Evolutionary conservation across 2,329 filamentous ascomycete genomes (phyloP), one percentile per base, ranked within the genome.

Genomic region (Uncinocarpus reesii): DNA sequence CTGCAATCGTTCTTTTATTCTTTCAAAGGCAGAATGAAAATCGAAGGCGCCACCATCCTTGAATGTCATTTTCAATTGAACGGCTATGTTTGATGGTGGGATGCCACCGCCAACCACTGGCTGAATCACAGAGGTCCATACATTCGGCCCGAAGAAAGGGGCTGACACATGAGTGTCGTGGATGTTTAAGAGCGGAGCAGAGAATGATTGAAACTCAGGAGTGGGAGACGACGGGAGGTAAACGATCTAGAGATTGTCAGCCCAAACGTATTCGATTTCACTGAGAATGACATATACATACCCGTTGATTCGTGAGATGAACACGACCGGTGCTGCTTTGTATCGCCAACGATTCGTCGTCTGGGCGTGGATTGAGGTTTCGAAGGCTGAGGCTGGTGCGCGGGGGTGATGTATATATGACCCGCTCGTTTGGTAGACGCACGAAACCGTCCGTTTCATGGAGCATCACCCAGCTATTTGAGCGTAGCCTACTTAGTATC

Each of bases 21-120:
- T 76, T 58, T 93, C 86, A 60, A 89, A 95, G 45, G 79, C 79
- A 43, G 79, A 78, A 58, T 89, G 83, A 61, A 94, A 96, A 57
- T 95, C 88, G 64, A 84, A 92, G 50, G 89, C 89, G n/a, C 90
- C 90, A 36, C 90, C 90, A 53, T 96, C 89, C 62, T 88, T 89
- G 72, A 96, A 96, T 18, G 83, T 88, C 58, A 95, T 76, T 63
- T 85, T 88, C 56, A 94, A 66, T 59, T 92, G 86, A 36, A 95
- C 73, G 23, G 81, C 79, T 15, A 82, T 76, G 53, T 86, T 76
- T 18, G 83, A 73, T 4, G 82, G 69, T 0, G 89, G 86, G 43
- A 95, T 85, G 42, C 86, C 86, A 31, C 92, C 92, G 29, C 85
- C 85, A 1, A 83, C 71, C 20, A 94, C 86, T 1, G 90, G 87